phyloP scores from a whole-genome alignment of 1,284 basidiomycete genomes.

The Malassezia sympodialis region DNA sequence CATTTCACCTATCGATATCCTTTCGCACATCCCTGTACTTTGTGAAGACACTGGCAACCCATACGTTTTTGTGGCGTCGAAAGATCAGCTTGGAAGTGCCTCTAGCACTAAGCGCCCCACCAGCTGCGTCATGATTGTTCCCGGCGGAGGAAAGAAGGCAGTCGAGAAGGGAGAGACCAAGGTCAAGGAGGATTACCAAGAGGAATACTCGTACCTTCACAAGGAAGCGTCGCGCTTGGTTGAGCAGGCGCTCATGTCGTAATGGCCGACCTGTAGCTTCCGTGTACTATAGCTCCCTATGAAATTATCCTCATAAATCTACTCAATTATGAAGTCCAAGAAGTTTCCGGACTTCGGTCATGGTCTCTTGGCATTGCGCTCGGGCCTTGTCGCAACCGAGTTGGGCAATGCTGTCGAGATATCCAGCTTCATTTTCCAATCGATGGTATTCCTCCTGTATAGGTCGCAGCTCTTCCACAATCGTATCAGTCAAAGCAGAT shows the following conservation, averaged over 20 bases:
- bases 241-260: slow-evolving; percentile 9
- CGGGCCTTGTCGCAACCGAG: slow-evolving; percentile 61
- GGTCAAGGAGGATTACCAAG: slow-evolving; percentile 66
- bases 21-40: slow-evolving; percentile 87
- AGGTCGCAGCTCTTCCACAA: slow-evolving; percentile 60
- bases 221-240: slow-evolving; percentile 55
- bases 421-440: slow-evolving; percentile 57
- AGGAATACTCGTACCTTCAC: slow-evolving; percentile 72
- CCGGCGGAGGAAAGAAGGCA: slow-evolving; percentile 55
- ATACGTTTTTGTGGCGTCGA: slow-evolving; percentile 58
- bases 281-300: slow-evolving; percentile 11
- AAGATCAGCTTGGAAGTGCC: slow-evolving; percentile 74
- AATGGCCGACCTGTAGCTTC: not conserved
- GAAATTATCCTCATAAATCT: not conserved
- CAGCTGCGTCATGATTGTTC: slow-evolving; percentile 79
- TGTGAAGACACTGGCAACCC: slow-evolving; percentile 90
- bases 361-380: slow-evolving; percentile 57
- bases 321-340: slow-evolving; percentile 55
- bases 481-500: slow-evolving; percentile 60
- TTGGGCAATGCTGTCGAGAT: slow-evolving; percentile 58
- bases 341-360: slow-evolving; percentile 59
- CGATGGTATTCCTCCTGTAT: slow-evolving; percentile 64
- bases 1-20: slow-evolving; percentile 95
- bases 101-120: slow-evolving; percentile 96
- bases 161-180: slow-evolving; percentile 56